A percentile compares a stretch with the other conserved stretches of the same genome.
Conservation (phyloP, 108 stramenopile species). For the Fragilariopsis cylindrus region DNA sequence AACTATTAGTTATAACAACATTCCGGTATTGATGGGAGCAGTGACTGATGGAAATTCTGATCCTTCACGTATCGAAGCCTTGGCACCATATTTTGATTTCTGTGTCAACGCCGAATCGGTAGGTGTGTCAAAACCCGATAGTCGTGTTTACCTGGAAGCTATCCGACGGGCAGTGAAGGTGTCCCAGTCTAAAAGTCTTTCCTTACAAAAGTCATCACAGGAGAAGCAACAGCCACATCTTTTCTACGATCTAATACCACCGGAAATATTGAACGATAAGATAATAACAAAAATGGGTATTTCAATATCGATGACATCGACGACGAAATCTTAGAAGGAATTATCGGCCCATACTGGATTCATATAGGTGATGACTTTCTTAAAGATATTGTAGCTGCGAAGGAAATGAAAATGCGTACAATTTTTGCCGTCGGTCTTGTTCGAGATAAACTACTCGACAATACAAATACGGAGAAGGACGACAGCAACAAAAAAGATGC, state of each 20-base stretch:
- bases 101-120: constrained; percentile 78
- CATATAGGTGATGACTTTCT: constrained; percentile 88
- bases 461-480: neutral
- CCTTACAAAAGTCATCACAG: no score
- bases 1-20: neutral
- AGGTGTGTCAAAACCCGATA: constrained; percentile 79
- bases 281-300: no score
- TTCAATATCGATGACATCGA: constrained; percentile 4
- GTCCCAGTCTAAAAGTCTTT: constrained; percentile 27
- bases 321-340: constrained; percentile 30
- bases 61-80: constrained; percentile 44
- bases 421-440: constrained; percentile 80
- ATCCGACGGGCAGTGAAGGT: constrained; percentile 33
- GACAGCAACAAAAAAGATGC: constrained; percentile 4
- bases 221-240: neutral
- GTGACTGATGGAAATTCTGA: constrained; percentile 90
- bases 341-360: constrained; percentile 81
- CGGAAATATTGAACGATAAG: neutral
- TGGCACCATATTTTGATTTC: constrained; percentile 68
- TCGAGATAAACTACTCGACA: constrained; percentile 30
- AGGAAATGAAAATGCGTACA: constrained; percentile 73
- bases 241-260: constrained; percentile 6
- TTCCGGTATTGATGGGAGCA: constrained; percentile 68
- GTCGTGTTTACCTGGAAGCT: constrained; percentile 64
- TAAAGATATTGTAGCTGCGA: constrained; percentile 85